These are phyloP conservation scores for Parietichytrium sp. DNA, from an alignment of 108 stramenopile genomes.

Conservation along the genomic window DNA sequence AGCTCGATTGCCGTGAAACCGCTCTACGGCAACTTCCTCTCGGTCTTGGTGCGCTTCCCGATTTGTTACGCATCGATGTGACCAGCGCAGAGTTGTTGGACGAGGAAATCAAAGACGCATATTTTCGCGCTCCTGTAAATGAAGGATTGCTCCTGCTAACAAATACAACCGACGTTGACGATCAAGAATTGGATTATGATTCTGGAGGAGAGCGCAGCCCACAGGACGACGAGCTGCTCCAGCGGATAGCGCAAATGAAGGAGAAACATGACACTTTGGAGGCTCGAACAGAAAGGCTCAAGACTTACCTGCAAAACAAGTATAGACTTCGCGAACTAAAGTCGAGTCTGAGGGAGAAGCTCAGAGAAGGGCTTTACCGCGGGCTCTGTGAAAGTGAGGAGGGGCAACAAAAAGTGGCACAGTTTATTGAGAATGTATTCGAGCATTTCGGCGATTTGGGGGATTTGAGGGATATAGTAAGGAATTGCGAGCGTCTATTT, in stretches of 20 bases:
- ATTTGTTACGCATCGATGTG: background rate
- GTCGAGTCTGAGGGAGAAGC: background rate
- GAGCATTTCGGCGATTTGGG: background rate
- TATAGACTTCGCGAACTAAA: background rate
- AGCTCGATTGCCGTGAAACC: background rate
- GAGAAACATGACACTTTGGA: no score
- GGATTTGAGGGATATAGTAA: background rate
- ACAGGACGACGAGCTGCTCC: background rate
- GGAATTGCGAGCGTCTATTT: constrained; percentile 21
- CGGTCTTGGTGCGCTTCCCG: background rate
- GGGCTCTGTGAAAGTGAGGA: background rate
- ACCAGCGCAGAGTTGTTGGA: background rate
- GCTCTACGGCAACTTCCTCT: background rate
- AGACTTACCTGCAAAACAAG: background rate
- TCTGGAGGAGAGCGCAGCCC: no score
- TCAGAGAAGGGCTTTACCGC: constrained; percentile 1
- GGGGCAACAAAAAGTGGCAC: background rate
- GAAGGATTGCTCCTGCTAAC: no score
- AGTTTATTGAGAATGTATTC: background rate
- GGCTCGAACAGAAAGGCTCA: background rate
- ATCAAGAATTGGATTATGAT: no score
- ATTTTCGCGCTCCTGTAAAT: no score
- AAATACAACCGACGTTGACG: no score
- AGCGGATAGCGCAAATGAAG: background rate
- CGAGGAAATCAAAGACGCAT: background rate